phyloP scores from a whole-genome alignment of 2,329 filamentous ascomycete species.

The Catunica adiposa region DNA sequence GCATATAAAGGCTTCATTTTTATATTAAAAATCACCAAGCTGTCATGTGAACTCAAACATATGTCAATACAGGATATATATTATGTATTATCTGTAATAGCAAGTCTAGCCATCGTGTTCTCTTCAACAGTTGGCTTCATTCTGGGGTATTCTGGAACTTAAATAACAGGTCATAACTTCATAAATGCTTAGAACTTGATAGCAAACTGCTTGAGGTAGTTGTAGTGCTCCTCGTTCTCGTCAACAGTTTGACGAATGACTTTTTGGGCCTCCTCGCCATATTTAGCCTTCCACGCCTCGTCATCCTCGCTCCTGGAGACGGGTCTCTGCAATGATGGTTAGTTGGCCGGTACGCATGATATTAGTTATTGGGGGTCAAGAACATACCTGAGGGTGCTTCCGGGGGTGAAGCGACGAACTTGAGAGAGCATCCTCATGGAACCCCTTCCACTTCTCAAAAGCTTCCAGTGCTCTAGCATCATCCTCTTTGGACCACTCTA shows the following conservation, averaged over 20 bases:
- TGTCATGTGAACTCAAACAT: neutral
- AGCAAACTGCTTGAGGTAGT: constrained; percentile 66
- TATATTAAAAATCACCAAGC: neutral
- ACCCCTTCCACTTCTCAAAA: constrained; percentile 95
- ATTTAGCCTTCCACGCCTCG: constrained; percentile 57
- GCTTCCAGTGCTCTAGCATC: constrained; percentile 55
- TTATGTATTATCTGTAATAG: neutral
- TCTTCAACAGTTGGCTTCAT: neutral
- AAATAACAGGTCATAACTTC: neutral
- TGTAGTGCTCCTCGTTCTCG: constrained; percentile 57
- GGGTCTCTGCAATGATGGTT: constrained; percentile 30
- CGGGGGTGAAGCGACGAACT: constrained; percentile 61
- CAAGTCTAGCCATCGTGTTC: neutral
- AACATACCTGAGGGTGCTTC: constrained; percentile 42
- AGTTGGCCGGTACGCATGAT: neutral
- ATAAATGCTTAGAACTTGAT: constrained; percentile 34
- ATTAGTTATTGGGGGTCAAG: neutral
- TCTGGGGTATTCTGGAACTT: neutral
- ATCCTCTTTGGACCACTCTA: constrained; percentile 66
- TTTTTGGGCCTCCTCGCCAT: constrained; percentile 52
- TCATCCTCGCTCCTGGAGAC: constrained; percentile 51
- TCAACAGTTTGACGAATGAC: constrained; percentile 55
- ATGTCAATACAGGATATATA: neutral
- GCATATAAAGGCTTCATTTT: constrained; percentile 1
- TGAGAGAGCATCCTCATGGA: constrained; percentile 85